These are phyloP conservation scores for Penicillium oxalicum DNA, from an alignment of 2,329 filamentous ascomycete species.

Conservation along the genomic window DNA sequence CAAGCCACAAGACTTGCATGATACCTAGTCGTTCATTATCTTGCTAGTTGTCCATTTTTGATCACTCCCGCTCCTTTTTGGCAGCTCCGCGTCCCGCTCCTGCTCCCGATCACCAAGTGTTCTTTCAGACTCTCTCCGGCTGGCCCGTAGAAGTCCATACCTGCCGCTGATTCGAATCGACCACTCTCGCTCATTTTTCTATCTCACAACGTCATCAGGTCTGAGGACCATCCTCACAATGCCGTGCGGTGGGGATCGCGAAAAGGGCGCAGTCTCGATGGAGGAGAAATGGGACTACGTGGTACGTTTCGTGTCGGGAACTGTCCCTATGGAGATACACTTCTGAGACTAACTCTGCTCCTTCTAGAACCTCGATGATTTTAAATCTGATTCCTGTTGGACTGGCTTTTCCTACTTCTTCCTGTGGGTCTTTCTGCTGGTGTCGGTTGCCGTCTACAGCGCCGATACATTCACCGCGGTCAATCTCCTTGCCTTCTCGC, in stretches of 20 bases:
- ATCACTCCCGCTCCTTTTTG: constrained; percentile 1
- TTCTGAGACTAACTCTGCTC: constrained; percentile 6
- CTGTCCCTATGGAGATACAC: too few species aligned
- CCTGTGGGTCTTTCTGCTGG: constrained; percentile 70
- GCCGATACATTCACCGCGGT: constrained; percentile 92
- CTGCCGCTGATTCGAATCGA: constrained; percentile 1
- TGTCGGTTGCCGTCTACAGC: constrained; percentile 77
- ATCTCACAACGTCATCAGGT: constrained; percentile 23
- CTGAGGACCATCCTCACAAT: constrained; percentile 44
- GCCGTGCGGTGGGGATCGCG: constrained; percentile 57
- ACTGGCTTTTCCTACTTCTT: constrained; percentile 75
- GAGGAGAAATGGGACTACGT: constrained; percentile 97
- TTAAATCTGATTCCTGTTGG: constrained; percentile 74
- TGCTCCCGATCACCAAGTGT: neutral
- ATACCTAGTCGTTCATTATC: too few species aligned
- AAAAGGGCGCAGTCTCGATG: constrained; percentile 61
- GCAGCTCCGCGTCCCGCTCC: neutral
- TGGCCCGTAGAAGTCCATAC: constrained; percentile 30
- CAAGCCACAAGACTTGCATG: neutral
- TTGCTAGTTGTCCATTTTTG: neutral
- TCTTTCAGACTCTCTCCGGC: constrained; percentile 26
- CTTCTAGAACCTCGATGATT: constrained; percentile 59
- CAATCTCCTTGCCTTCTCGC: constrained; percentile 81
- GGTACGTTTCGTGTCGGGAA: constrained; percentile 44
- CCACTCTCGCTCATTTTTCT: constrained; percentile 6